These are phyloP conservation scores for Carpinus fangiana DNA, from an alignment of 306 rosid species.

Conservation along the genomic window DNA sequence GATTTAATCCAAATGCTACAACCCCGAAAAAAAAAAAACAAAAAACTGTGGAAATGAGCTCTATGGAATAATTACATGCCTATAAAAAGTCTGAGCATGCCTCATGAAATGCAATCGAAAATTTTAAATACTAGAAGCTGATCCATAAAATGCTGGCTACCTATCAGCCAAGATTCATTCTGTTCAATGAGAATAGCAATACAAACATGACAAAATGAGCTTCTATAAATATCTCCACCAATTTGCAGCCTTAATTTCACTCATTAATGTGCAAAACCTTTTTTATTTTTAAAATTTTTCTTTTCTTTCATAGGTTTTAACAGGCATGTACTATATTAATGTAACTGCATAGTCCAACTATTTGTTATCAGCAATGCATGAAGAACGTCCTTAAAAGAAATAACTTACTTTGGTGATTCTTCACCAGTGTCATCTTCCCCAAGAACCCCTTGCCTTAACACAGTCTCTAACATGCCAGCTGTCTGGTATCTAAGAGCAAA, in stretches of 20 bases:
- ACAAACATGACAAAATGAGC: background rate
- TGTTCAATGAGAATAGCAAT: background rate
- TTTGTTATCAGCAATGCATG: background rate
- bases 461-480: constrained; percentile 91
- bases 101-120: background rate
- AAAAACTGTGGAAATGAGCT: background rate
- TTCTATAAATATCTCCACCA: constrained; percentile 3
- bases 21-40: too few species aligned
- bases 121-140: background rate
- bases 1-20: background rate
- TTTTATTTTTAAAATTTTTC: background rate
- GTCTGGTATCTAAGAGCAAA: constrained; percentile 93
- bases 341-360: background rate
- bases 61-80: background rate
- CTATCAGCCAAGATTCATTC: background rate
- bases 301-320: background rate
- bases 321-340: background rate
- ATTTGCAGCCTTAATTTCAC: constrained; percentile 20
- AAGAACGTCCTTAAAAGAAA: constrained; percentile 13
- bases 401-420: constrained; percentile 81
- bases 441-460: constrained; percentile 82
- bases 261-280: background rate
- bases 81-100: background rate
- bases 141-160: background rate
- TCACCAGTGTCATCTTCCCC: constrained; percentile 98